These are phyloP conservation scores for Paecilomyces fulvus DNA, from an alignment of 2,329 filamentous ascomycete genomes.

Conservation along the genomic window DNA sequence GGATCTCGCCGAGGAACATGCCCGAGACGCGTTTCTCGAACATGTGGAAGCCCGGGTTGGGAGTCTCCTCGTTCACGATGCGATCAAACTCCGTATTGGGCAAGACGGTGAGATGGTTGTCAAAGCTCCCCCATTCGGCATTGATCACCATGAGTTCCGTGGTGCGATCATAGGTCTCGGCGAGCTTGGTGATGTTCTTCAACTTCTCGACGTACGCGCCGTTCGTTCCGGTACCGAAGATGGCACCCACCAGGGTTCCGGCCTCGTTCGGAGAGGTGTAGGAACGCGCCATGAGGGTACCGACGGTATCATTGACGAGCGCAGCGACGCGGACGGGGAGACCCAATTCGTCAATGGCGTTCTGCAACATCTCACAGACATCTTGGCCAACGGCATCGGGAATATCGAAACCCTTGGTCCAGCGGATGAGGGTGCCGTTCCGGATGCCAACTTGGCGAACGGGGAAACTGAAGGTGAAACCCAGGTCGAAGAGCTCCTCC, in stretches of 20 bases:
- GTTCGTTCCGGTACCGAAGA: constrained; percentile 96
- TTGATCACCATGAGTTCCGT: constrained; percentile 97
- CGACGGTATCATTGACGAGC: constrained; percentile 94
- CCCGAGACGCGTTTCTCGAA: constrained; percentile 97
- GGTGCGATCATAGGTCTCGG: constrained; percentile 57
- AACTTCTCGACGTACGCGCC: constrained; percentile 95
- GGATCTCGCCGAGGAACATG: constrained; percentile 95
- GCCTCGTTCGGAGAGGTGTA: constrained; percentile 87
- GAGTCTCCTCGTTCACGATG: constrained; percentile 66
- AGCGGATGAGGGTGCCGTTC: constrained; percentile 85
- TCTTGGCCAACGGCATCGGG: constrained; percentile 90
- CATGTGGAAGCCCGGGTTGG: constrained; percentile 94
- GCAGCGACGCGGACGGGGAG: constrained; percentile 93
- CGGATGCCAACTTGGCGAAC: constrained; percentile 93
- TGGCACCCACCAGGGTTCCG: constrained; percentile 82
- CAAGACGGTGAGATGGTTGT: constrained; percentile 82
- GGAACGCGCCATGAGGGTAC: constrained; percentile 93
- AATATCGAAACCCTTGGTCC: constrained; percentile 99
- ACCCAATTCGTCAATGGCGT: constrained; percentile 75
- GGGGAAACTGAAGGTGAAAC: constrained; percentile 98
- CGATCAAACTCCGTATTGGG: constrained; percentile 78
- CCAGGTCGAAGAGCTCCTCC: constrained; percentile 79
- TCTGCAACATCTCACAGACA: constrained; percentile 81
- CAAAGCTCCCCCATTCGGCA: constrained; percentile 97
- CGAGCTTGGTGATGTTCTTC: constrained; percentile 70